Base-by-base conservation (phyloP, 805 yeast genomes). In the Kazachstania africana region DNA sequence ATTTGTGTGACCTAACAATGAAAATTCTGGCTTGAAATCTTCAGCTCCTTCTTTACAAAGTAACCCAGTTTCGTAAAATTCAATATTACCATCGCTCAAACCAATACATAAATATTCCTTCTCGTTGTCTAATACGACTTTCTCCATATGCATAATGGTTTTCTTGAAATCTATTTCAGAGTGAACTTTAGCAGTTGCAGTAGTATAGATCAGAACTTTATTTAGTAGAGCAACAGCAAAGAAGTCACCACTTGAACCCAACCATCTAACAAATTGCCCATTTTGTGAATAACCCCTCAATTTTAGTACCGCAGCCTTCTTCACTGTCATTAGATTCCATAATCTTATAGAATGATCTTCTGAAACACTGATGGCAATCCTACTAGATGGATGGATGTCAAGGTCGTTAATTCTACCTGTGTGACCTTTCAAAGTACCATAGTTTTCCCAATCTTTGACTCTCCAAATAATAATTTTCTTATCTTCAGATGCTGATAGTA, bases 271-370 rank as follows among this genome's bases (percentile, higher is more conserved):
- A 47, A 61, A 63, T 38, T 74, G 76, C 27, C 77, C 79, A 35
- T 65, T 59, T 55, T 78, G 81, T 41, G 78, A 75, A 48, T 77
- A 81, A 37, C 66, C 72, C 50, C 69, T 77, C 37, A 81, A 59
- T 48, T 80, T 85, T 56, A 87, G 61, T 8, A 71, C 65, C 1
- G 94, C 87, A 13, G 97, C 97, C 57, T 85, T 87, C 53, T 82
- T 81, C 10, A 84, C 91, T 1, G 96, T 88, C 97, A 91, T 88
- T 42, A 91, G 63, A 52, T 91, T 91, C 98, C 98, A 91, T 36
- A 91, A 65, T 48, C 88, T 66, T 23, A 91, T 67, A 5, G 94
- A 79, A 39, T 72, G 71, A 55, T 91, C 98, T 18, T 70, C 75
- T 36, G 93, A 82, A 4, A 85, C 94, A 37, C 93, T 78, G 17